These are phyloP conservation scores for Neoscytalidium dimidiatum DNA, from an alignment of 2,329 filamentous ascomycete species.

Conservation along the genomic window DNA sequence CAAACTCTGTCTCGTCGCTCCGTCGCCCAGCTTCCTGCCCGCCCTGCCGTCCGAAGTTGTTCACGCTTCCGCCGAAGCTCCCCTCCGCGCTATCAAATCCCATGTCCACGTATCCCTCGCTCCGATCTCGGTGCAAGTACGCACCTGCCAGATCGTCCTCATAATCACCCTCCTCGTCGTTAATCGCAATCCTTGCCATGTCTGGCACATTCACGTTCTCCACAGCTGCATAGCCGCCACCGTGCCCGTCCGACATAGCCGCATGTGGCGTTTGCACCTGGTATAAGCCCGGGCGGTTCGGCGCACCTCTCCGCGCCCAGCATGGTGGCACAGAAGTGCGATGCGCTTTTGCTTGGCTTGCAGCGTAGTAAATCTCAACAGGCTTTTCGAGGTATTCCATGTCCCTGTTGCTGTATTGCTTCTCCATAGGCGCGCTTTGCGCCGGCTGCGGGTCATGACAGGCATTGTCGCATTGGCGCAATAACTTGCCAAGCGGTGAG, in stretches of 20 bases:
- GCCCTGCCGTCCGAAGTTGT: background rate
- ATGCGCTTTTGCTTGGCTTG: background rate
- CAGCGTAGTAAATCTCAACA: constrained; percentile 1
- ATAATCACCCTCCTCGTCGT: background rate
- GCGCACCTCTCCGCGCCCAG: background rate
- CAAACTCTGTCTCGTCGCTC: constrained; percentile 17
- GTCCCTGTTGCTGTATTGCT: background rate
- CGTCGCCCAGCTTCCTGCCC: background rate
- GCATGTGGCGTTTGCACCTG: background rate
- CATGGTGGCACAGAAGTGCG: background rate
- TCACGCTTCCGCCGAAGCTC: background rate
- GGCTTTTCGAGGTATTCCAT: background rate
- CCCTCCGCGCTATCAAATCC: background rate
- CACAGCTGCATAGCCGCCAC: background rate
- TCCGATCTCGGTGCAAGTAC: background rate
- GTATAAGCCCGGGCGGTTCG: background rate
- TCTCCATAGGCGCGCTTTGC: background rate
- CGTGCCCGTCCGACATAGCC: background rate
- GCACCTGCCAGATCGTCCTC: background rate
- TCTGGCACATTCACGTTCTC: background rate
- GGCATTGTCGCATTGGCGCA: constrained; percentile 30
- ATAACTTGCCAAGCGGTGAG: constrained; percentile 28
- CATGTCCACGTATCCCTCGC: background rate
- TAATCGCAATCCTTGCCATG: background rate
- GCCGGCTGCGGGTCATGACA: constrained; percentile 5